Evolutionary conservation across 2,329 filamentous ascomycete genomes (phyloP), one percentile per base, ranked within the genome.

Genomic region (Aspergillus niger): DNA sequence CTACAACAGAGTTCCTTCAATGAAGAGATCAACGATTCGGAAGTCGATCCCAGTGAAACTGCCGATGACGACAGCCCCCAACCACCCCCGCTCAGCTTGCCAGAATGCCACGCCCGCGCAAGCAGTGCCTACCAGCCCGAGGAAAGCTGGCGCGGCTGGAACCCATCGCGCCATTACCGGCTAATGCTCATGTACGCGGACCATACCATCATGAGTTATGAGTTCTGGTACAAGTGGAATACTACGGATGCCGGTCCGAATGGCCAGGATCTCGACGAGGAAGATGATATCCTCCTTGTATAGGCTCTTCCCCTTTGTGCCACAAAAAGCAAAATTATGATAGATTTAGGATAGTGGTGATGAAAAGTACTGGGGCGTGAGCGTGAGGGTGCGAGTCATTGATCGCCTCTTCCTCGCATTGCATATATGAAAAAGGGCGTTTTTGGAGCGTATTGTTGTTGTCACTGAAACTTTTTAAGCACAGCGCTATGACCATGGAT

Each of bases 141-240:
- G 11, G 74, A 77, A 59, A 50, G 51, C 44, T 80, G 79, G 76
- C 74, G 76, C 43, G 74, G 76, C 13, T 72, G 69, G 53, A 75
- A 77, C 47, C 72, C 73, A 20, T 80, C 76, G 15, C 78, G 80
- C 20, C 75, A 76, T 48, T 82, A 82, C 63, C 71, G 86, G 28
- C 64, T 89, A 20, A 70, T 89, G 63, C 72, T 89, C 67, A 80
- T 81, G 61, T 89, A 83, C 69, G 73, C 72, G 15, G 83, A 89
- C 69, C 80, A 85, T 63, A 82, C 81, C 0, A 75, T 88, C 7
- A 70, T 87, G 74, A 84, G 80, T 60, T 89, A 87, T 73, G 86
- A 88, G 74, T 77, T 89, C 38, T 80, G 74, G 73, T 77, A 79
- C 52, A 72, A 76, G 22, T 77, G 76, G 77, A 72, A 69, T 22